Conservation (phyloP, 768 basidiomycete genomes). For the Coprinopsis cinerea region DNA sequence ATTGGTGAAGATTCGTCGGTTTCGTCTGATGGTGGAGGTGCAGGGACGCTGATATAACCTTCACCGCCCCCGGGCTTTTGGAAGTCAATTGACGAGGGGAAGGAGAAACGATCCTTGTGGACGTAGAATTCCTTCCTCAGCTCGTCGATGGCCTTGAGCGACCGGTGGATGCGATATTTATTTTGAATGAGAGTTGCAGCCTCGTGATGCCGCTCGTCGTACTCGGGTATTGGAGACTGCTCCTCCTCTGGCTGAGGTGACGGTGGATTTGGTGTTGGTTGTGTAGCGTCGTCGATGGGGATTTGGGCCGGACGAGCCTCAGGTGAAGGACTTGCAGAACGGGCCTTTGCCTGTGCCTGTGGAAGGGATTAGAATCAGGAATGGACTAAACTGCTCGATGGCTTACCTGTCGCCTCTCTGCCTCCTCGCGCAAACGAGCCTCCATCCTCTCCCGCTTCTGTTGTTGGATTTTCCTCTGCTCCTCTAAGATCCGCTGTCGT, state of each 20-base stretch:
- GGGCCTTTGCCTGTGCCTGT: background rate
- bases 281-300: constrained; percentile 7
- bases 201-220: constrained; percentile 27
- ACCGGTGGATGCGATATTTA: constrained; percentile 36
- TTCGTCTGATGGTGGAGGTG: constrained; percentile 16
- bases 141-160: constrained; percentile 34
- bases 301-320: background rate
- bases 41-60: constrained; percentile 22
- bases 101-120: constrained; percentile 36
- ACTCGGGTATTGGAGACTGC: constrained; percentile 15
- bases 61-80: constrained; percentile 26
- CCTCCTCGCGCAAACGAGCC: constrained; percentile 7
- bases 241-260: constrained; percentile 2
- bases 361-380: background rate
- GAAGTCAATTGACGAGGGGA: constrained; percentile 45
- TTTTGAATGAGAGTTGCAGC: constrained; percentile 45
- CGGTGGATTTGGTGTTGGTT: constrained; percentile 1
- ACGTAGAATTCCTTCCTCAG: constrained; percentile 39
- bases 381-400: background rate
- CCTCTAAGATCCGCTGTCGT: constrained; percentile 15
- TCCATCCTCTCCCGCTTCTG: constrained; percentile 13
- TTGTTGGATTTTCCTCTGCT: constrained; percentile 15
- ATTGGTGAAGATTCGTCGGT: constrained; percentile 17
- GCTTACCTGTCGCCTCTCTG: constrained; percentile 14
- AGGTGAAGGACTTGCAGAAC: constrained; percentile 2